Base-by-base conservation (phyloP, 140 eudicot genomes). In the Cichorium intybus region DNA sequence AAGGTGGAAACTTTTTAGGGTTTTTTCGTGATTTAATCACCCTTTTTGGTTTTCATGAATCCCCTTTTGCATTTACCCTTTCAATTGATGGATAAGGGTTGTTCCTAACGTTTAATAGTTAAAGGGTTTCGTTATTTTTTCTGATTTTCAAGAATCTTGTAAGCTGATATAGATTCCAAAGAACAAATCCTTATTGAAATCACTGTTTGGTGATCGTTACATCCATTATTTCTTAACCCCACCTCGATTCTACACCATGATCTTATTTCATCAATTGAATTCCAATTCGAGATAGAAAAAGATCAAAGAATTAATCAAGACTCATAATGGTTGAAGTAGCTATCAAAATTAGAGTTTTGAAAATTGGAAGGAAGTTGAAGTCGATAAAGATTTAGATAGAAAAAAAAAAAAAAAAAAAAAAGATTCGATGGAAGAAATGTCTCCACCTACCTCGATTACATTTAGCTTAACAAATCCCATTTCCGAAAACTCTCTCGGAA, bases 391-490 rank as follows among this genome's bases (percentile, higher is more conserved):
- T 57, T 28, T 58, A 31, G 28, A 58, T 12, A 31, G 3, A 48
- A n/a, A n/a, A n/a, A n/a, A n/a, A n/a, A n/a, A n/a, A n/a, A 52
- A 31, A 49, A 52, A 23, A 22, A 41, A 58, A 48, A 29, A 43
- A 34, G 35, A 7, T 15, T 68, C 27, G 64, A 84, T 84, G 95
- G 95, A 85, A 73, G 82, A 82, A 51, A 72, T 85, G 53, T 70
- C 83, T 46, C 87, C 83, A 1, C 71, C 85, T 21, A 65, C 71
- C 64, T 79, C 83, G 3, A 61, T 79, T 70, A 70, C 95, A 63
- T 72, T 83, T 56, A 70, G 87, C 62, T 68, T 82, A 65, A 72
- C 81, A 26, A 82, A 68, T 66, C 64, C 80, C 0, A 51, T 77
- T 31, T 64, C 80, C 34, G 87, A 84, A 48, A 80, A 16, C 68